A percentile compares a stretch with the other conserved stretches of the same genome.
Evolutionary conservation across 768 basidiomycete genomes (phyloP).

Genomic region (Leccinum arenicola): DNA sequence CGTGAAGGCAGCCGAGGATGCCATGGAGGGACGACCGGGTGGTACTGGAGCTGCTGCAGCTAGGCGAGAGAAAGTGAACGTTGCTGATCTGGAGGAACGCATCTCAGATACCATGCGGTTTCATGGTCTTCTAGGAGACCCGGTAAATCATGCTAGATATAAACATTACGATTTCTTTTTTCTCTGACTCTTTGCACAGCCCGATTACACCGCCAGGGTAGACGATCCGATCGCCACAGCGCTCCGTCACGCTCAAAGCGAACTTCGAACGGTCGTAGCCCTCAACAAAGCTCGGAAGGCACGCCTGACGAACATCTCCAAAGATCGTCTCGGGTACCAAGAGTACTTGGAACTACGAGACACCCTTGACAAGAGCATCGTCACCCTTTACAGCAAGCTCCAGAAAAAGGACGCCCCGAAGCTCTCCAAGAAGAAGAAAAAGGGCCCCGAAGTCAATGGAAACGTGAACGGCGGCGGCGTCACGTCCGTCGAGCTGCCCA

Average conservation of each 20-base stretch:
- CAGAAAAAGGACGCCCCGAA: conserved; percentile 81
- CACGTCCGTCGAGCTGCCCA: conserved; percentile 37
- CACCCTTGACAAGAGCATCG: conserved; percentile 82
- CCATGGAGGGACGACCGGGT: conserved; percentile 79
- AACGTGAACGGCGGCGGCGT: conserved; percentile 29
- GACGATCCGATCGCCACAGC: conserved; percentile 95
- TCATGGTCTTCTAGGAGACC: conserved; percentile 65
- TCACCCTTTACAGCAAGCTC: conserved; percentile 68
- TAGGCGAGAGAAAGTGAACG: conserved; percentile 70
- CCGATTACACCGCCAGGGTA: conserved; percentile 72
- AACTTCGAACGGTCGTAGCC: conserved; percentile 71
- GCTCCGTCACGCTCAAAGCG: conserved; percentile 82
- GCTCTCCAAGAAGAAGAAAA: conserved; percentile 72
- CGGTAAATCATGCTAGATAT: conserved; percentile 49
- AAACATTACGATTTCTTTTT: conserved; percentile 1
- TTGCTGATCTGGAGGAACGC: conserved; percentile 73
- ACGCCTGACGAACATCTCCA: conserved; percentile 71
- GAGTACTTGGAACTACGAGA: conserved; percentile 88
- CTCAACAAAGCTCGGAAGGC: conserved; percentile 82
- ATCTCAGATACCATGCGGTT: conserved; percentile 75
- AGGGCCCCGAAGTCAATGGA: conserved; percentile 37
- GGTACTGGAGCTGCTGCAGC: conserved; percentile 78
- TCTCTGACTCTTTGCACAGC: conserved; percentile 41
- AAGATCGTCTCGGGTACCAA: conserved; percentile 85
- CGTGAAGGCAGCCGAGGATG: conserved; percentile 80